A percentile compares a stretch with the other conserved stretches of the same genome.
Conservation (phyloP, 352 stramenopile genomes). For the Phytophthora syringae region DNA sequence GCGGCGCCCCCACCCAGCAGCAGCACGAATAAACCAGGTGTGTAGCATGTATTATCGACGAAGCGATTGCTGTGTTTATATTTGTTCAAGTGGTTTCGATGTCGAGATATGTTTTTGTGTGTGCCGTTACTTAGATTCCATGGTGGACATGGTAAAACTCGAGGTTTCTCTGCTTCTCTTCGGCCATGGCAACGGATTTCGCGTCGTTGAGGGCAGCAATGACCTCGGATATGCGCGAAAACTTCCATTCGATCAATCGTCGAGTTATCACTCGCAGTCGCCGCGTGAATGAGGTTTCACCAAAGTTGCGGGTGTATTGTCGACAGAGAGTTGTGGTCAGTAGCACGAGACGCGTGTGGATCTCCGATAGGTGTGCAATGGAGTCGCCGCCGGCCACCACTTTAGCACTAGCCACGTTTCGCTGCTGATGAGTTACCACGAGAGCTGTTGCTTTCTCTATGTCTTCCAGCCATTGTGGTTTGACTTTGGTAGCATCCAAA, state of each 20-base stretch:
- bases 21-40: constrained; percentile 16
- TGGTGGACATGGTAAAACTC: constrained; percentile 71
- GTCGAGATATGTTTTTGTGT: no score
- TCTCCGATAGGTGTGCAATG: constrained; percentile 47
- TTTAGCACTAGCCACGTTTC: constrained; percentile 24
- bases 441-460: constrained; percentile 41
- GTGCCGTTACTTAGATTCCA: no score
- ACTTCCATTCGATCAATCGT: constrained; percentile 48
- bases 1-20: constrained; percentile 12
- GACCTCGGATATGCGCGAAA: constrained; percentile 37
- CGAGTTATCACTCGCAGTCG: constrained; percentile 34
- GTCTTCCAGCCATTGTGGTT: constrained; percentile 52
- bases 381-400: constrained; percentile 27
- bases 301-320: constrained; percentile 46
- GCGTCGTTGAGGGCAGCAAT: constrained; percentile 28
- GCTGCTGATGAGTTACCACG: constrained; percentile 36
- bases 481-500: constrained; percentile 33
- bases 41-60: constrained; percentile 11
- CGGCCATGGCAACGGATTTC: constrained; percentile 36
- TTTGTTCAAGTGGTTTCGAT: not conserved
- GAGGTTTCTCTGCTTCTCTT: constrained; percentile 72
- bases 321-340: constrained; percentile 47
- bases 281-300: constrained; percentile 50
- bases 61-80: constrained; percentile 15
- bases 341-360: constrained; percentile 59